These are phyloP conservation scores for Papiliotrema nemorosa DNA, from an alignment of 1,284 basidiomycete genomes.

Conservation along the genomic window DNA sequence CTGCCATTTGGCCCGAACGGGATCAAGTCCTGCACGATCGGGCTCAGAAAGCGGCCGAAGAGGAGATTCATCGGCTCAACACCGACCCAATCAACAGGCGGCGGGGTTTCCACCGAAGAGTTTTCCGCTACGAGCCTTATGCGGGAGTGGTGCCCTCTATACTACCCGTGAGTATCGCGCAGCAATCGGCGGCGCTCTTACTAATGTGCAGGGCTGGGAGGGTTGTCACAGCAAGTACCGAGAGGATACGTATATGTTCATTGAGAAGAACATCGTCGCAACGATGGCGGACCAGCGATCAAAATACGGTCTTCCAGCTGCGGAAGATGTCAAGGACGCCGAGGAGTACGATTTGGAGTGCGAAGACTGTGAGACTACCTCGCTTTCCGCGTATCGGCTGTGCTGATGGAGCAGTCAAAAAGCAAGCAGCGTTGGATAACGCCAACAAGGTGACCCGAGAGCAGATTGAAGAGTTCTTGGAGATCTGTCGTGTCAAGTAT, in stretches of 20 bases:
- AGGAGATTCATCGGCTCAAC: too few relatives aligned
- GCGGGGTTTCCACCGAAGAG: too few relatives aligned
- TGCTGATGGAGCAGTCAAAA: slow-evolving; percentile 16
- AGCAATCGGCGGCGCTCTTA: not conserved
- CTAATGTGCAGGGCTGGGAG: slow-evolving; percentile 37
- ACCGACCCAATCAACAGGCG: too few relatives aligned
- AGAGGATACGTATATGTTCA: slow-evolving; percentile 70
- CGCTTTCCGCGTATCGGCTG: not conserved
- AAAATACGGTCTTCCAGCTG: slow-evolving; percentile 62
- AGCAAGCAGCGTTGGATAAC: slow-evolving; percentile 76
- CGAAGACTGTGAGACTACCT: not conserved
- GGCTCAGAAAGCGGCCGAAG: not conserved
- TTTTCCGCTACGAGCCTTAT: too few relatives aligned
- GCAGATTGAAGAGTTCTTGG: slow-evolving; percentile 76
- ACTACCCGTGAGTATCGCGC: not conserved
- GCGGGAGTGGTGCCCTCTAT: not conserved
- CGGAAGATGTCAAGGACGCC: slow-evolving; percentile 62
- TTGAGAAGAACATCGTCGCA: slow-evolving; percentile 65
- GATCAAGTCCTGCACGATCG: not conserved
- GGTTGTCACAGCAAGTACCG: slow-evolving; percentile 72
- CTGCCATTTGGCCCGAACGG: slow-evolving; percentile 51
- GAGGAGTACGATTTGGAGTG: slow-evolving; percentile 50
- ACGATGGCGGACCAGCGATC: slow-evolving; percentile 67
- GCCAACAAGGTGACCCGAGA: slow-evolving; percentile 81
- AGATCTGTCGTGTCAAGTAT: slow-evolving; percentile 86